These are phyloP conservation scores for Cladobotryum protrusum DNA, from an alignment of 2,329 filamentous ascomycete species.

Conservation along the genomic window DNA sequence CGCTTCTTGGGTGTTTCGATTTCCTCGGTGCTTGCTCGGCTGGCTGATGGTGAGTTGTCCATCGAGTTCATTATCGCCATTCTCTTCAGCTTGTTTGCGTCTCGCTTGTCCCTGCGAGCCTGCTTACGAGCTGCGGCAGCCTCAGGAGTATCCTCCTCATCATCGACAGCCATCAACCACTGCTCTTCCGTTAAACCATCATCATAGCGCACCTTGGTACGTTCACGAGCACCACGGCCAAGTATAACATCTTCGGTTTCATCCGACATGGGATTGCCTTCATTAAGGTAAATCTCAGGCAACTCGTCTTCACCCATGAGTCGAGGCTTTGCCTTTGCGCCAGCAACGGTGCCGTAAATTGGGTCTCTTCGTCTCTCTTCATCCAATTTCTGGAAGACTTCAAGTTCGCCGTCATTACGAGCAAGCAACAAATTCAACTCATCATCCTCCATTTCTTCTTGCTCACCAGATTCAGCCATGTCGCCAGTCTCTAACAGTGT, in stretches of 20 bases:
- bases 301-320: constrained; percentile 83
- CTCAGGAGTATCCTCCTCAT: constrained; percentile 90
- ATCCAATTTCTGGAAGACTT: constrained; percentile 76
- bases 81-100: constrained; percentile 66
- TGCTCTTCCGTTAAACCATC: constrained; percentile 98
- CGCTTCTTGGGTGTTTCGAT: constrained; percentile 72
- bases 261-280: constrained; percentile 74
- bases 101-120: constrained; percentile 73
- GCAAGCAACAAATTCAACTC: constrained; percentile 94
- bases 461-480: constrained; percentile 61
- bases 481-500: constrained; percentile 85
- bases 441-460: constrained; percentile 98
- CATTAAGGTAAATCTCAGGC: constrained; percentile 87
- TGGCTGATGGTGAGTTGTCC: constrained; percentile 72
- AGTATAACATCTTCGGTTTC: constrained; percentile 68
- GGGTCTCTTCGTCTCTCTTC: constrained; percentile 61
- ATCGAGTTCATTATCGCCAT: constrained; percentile 24
- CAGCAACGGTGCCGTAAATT: constrained; percentile 62
- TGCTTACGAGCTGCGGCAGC: constrained; percentile 87
- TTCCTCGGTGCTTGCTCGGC: constrained; percentile 78
- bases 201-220: constrained; percentile 90
- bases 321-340: constrained; percentile 62
- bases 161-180: constrained; percentile 96
- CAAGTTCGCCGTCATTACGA: constrained; percentile 73
- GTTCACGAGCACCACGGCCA: constrained; percentile 89